Evolutionary conservation across 2,329 filamentous ascomycete genomes (phyloP).

Genomic region (Blastomyces gilchristii): DNA sequence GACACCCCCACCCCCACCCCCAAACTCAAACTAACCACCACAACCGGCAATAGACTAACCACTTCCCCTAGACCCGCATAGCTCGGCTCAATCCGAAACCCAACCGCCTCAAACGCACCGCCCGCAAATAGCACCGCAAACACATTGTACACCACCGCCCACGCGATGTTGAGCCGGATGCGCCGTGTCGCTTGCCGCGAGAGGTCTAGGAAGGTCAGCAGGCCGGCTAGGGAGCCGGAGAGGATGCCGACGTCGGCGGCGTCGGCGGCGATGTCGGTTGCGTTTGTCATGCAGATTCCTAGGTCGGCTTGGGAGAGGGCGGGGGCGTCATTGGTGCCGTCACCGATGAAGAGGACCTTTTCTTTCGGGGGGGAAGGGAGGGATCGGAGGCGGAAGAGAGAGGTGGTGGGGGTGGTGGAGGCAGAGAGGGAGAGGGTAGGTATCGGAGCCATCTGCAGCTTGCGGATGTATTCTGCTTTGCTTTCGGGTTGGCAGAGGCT

Average conservation of each 20-base stretch:
- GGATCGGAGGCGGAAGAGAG: background rate
- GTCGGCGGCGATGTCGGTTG: constrained; percentile 54
- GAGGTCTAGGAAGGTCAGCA: constrained; percentile 50
- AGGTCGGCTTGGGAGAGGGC: constrained; percentile 61
- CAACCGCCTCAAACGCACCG: constrained; percentile 49
- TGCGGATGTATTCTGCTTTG: constrained; percentile 45
- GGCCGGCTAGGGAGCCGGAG: constrained; percentile 44
- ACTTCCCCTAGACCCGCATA: constrained; percentile 63
- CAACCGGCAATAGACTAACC: constrained; percentile 62
- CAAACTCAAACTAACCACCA: constrained; percentile 44
- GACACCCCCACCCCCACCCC: constrained; percentile 15
- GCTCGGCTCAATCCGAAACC: constrained; percentile 48
- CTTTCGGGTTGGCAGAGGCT: constrained; percentile 43
- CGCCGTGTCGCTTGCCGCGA: constrained; percentile 36
- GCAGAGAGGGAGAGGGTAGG: background rate
- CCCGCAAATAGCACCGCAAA: constrained; percentile 57
- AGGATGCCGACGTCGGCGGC: constrained; percentile 63
- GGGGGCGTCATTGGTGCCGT: constrained; percentile 69
- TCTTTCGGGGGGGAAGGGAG: constrained; percentile 11
- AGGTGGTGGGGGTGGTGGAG: background rate
- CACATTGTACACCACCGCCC: constrained; percentile 61
- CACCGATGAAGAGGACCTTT: constrained; percentile 60
- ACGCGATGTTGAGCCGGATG: constrained; percentile 59
- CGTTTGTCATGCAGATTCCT: constrained; percentile 57
- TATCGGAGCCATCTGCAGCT: constrained; percentile 17